Evolutionary conservation across 306 rosid species (phyloP).

Genomic region (Prunus salicina): DNA sequence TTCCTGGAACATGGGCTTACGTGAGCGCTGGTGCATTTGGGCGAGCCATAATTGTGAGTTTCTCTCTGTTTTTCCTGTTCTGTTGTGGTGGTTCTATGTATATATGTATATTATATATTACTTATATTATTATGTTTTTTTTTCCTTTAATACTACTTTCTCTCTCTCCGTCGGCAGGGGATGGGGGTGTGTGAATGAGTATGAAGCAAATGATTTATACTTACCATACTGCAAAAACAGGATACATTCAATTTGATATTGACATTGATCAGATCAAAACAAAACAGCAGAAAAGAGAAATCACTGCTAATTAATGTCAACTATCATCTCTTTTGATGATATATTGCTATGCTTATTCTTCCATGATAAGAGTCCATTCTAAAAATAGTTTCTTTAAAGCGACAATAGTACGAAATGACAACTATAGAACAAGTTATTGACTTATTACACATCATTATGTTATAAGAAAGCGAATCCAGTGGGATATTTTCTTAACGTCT

Average conservation of each 20-base stretch:
- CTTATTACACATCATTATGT: too few species aligned
- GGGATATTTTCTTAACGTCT: too few species aligned
- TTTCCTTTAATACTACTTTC: background rate
- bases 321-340: too few species aligned
- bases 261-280: background rate
- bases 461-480: too few species aligned
- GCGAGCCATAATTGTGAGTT: conserved; percentile 91
- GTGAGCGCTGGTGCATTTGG: conserved; percentile 99
- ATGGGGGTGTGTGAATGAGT: background rate
- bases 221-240: background rate
- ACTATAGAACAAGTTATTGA: too few species aligned
- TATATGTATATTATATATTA: background rate
- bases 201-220: background rate
- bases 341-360: too few species aligned
- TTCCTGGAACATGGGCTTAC: conserved; percentile 99
- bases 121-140: background rate
- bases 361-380: too few species aligned
- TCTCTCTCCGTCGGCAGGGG: background rate
- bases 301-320: too few species aligned
- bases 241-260: background rate
- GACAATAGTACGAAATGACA: too few species aligned
- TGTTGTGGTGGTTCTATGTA: background rate
- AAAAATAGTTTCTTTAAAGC: too few species aligned
- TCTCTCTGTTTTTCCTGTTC: conserved; percentile 7
- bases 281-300: background rate